A percentile compares a stretch with the other conserved stretches of the same genome.
phyloP scores from a whole-genome alignment of 768 basidiomycete species.

The Boletus eberwhitei region DNA sequence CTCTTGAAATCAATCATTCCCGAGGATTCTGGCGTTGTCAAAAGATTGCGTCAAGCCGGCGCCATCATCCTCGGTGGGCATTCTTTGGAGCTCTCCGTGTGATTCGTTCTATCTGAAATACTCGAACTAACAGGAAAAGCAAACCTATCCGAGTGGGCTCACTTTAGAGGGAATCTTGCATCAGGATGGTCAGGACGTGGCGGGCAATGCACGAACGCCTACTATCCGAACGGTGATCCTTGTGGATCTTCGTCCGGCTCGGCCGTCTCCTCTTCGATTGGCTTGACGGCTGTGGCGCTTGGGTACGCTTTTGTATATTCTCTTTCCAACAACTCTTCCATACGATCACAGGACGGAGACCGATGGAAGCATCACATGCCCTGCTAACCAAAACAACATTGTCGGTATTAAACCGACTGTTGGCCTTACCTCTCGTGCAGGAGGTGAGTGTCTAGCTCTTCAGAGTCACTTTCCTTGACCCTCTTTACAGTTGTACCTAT shows the following conservation, averaged over 20 bases:
- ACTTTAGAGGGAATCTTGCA: constrained; percentile 43
- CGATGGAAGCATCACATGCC: constrained; percentile 54
- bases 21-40: constrained; percentile 34
- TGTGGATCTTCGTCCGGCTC: constrained; percentile 61
- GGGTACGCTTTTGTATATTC: constrained; percentile 22
- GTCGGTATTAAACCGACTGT: constrained; percentile 61
- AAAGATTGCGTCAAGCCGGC: constrained; percentile 31
- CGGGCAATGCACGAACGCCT: constrained; percentile 50
- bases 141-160: constrained; percentile 53
- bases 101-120: not conserved
- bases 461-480: not conserved
- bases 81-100: not conserved
- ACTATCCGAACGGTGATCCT: constrained; percentile 49
- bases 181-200: constrained; percentile 58
- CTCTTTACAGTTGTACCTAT: constrained; percentile 49
- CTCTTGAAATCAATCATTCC: constrained; percentile 34
- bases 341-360: constrained; percentile 38
- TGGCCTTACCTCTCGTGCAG: constrained; percentile 56
- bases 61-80: constrained; percentile 34
- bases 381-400: constrained; percentile 49
- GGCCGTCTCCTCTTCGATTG: constrained; percentile 51
- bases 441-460: constrained; percentile 36
- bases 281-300: constrained; percentile 45
- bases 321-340: not conserved
- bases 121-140: constrained; percentile 41